Evolutionary conservation across 306 rosid genomes (phyloP), one percentile per base, ranked within the genome.

Genomic region (Corylus heterophylla): DNA sequence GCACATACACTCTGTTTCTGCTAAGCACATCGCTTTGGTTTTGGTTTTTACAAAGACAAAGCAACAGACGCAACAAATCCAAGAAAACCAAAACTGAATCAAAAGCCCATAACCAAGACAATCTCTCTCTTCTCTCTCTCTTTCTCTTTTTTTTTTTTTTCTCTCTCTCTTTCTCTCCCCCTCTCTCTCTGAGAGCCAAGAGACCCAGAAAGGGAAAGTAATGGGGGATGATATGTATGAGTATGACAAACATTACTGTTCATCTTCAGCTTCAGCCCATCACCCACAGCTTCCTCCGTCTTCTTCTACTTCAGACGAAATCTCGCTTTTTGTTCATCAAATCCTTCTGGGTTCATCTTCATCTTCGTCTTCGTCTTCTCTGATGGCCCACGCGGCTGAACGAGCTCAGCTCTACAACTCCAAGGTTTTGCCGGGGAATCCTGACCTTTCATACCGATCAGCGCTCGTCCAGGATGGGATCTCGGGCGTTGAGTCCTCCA

Each of bases 261-360:
- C 83, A 22, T 82, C 86, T 45, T 74, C 89, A 22, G 9, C 89
- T 71, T 62, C 85, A n/a, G 55, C 73, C 22, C 72, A 80, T 71
- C 84, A 74, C 55, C 49, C 74, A 17, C 72, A 31, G 8, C 50
- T 67, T 67, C 71, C 50, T 18, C 51, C 79, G 14, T 59, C 85
- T 67, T 79, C 92, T 54, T 59, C 66, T 59, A 54, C 94, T 20
- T 80, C 93, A 17, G 98, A 95, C 73, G 98, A 95, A 71, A 88
- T 95, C 85, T 92, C 98, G 37, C 89, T 92, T 73, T 90, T 95
- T 54, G 96, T 95, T 49, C 94, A 85, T 71, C 98, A 95, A 87
- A 89, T 92, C 87, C 84, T 95, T 66, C 89, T 88, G 45, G 94
- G 89, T 74, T 89, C 98, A 0, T 89, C 97, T 3, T 90, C 93